phyloP scores from a whole-genome alignment of 345 rosid species.

The Brassica napus region DNA sequence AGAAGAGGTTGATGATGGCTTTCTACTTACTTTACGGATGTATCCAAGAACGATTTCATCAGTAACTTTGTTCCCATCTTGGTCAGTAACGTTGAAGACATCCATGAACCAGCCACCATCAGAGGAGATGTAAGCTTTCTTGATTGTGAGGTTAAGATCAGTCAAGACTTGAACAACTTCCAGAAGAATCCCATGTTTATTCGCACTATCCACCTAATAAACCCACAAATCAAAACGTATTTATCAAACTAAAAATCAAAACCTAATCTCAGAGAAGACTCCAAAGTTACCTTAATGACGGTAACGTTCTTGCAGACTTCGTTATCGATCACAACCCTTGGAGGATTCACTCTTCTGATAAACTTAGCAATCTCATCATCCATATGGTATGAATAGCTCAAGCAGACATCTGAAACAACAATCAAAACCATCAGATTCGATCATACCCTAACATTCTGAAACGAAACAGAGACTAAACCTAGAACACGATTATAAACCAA shows the following conservation, averaged over 20 bases:
- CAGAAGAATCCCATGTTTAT: slow-evolving; percentile 85
- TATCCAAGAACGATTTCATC: slow-evolving; percentile 70
- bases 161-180: slow-evolving; percentile 92
- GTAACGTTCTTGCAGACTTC: slow-evolving; percentile 80
- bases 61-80: slow-evolving; percentile 77
- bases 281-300: slow-evolving; percentile 54
- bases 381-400: slow-evolving; percentile 65
- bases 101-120: slow-evolving; percentile 99
- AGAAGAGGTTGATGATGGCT: no score
- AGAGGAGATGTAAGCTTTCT: slow-evolving; percentile 91
- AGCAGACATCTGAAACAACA: slow-evolving; percentile 47
- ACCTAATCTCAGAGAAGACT: background rate
- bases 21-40: slow-evolving; percentile 51
- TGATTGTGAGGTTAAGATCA: slow-evolving; percentile 80
- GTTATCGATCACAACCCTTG: slow-evolving; percentile 95
- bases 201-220: slow-evolving; percentile 79
- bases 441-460: background rate
- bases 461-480: slow-evolving; percentile 18
- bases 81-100: slow-evolving; percentile 89
- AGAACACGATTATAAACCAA: background rate
- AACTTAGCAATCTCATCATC: slow-evolving; percentile 87
- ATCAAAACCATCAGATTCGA: background rate
- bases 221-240: slow-evolving; percentile 11
- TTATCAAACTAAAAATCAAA: background rate
- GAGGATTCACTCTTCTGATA: slow-evolving; percentile 83